Base-by-base conservation (phyloP, 1,284 basidiomycete genomes). In the Flammula alnicola region DNA sequence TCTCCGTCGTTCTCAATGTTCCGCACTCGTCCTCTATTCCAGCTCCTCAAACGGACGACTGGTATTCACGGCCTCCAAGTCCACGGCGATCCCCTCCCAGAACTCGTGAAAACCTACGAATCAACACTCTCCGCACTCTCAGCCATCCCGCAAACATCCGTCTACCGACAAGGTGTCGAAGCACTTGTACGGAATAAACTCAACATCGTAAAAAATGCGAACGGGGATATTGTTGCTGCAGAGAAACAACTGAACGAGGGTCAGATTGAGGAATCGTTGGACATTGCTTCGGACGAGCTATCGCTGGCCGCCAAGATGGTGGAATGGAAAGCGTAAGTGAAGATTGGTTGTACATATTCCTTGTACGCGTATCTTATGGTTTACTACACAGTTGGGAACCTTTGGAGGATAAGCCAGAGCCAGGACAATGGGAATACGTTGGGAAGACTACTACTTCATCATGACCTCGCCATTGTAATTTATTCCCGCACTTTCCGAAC, bases 241-340 rank as follows among this genome's bases (percentile, higher is more conserved):
- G 95, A 97, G 75, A 81, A 77, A 61, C 78, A 84, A 67, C 63
- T 95, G 43, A 79, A 86, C 36, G 83, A 88, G 65, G 89, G 91
- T 0, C 83, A 91, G 58, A 87, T 95, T 45, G 93, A 96, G 73
- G 83, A 94, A 68, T 81, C 90, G 30, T 63, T 99, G 55, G 78
- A 86, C 61, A 85, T 93, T 71, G 95, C 95, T 3, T 70, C 87
- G 60, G 88, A 91, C 59, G 96, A 99, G 73, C 75, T 92, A 51
- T 76, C 72, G 43, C 75, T 98, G 36, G 90, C 81, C 1, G 77
- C 77, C 30, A 92, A 93, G 74, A 93, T 98, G 89, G 66, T 88
- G 19, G 91, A 96, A 66, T 98, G 93, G 93, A 97, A 98, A 76
- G 83, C 91, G 95, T 99, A 70, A 75, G 93, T 90, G 43, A 11